Conservation (phyloP, 225 moss, liverwort and hornwort species). For the Straminergon stramineum region DNA sequence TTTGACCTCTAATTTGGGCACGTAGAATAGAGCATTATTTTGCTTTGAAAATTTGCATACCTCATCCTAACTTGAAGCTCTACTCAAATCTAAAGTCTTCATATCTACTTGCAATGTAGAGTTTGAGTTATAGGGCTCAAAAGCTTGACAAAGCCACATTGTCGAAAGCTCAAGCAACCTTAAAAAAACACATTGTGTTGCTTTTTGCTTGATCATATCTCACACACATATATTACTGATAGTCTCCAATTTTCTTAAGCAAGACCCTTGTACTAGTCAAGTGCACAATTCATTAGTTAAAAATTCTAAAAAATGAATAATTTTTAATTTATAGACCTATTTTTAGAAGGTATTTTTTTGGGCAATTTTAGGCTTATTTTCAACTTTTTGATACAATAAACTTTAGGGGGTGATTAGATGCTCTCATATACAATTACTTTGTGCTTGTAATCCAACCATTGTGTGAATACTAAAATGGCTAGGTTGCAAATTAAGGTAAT, state of each 20-base stretch:
- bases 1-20: not conserved
- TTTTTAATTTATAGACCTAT: accelerated
- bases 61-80: not conserved
- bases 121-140: not conserved
- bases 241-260: not conserved
- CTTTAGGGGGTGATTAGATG: not conserved
- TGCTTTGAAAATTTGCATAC: not conserved
- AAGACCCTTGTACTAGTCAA: not conserved
- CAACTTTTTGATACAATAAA: not conserved
- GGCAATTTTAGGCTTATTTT: not conserved
- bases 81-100: not conserved
- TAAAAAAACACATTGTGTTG: not conserved
- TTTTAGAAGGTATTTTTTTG: accelerated
- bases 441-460: not conserved
- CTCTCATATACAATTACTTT: accelerated
- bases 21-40: accelerated
- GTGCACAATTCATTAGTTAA: not conserved
- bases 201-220: not conserved
- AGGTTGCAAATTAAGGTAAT: not conserved
- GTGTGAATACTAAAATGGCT: not conserved
- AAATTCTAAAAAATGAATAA: not conserved
- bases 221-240: not conserved
- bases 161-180: not conserved
- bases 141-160: not conserved
- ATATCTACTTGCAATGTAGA: not conserved